phyloP scores from a whole-genome alignment of 2,329 filamentous ascomycete species.

The Phialophora macrospora region DNA sequence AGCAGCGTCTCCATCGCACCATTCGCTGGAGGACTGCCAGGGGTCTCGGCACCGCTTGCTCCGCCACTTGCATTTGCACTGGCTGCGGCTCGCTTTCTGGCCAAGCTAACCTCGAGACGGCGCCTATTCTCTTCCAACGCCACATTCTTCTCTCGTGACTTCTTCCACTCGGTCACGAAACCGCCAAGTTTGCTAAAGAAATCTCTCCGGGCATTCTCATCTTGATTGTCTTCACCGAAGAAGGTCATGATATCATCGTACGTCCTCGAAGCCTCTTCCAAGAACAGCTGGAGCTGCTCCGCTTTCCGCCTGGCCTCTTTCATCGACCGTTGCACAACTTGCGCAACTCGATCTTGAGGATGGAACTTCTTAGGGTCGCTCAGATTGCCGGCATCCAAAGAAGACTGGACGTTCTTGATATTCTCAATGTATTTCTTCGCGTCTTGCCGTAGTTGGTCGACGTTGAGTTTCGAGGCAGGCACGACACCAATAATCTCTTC shows the following conservation, averaged over 20 bases:
- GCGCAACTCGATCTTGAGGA: conserved; percentile 90
- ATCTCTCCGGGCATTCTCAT: conserved; percentile 90
- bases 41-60: conserved; percentile 33
- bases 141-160: conserved; percentile 90
- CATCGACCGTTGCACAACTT: conserved; percentile 90
- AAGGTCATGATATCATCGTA: conserved; percentile 97
- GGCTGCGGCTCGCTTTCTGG: conserved; percentile 73
- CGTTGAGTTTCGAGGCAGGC: conserved; percentile 84
- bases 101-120: conserved; percentile 89
- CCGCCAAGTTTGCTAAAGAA: conserved; percentile 93
- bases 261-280: conserved; percentile 88
- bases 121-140: conserved; percentile 78
- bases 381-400: conserved; percentile 88
- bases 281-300: conserved; percentile 89
- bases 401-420: conserved; percentile 89
- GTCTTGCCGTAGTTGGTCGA: conserved; percentile 86
- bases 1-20: conserved; percentile 96
- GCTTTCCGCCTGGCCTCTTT: conserved; percentile 95
- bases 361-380: conserved; percentile 98
- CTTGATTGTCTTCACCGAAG: conserved; percentile 89
- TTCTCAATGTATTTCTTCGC: conserved; percentile 93
- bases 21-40: conserved; percentile 68
- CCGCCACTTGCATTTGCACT: conserved; percentile 49
- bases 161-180: conserved; percentile 95
- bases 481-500: conserved; percentile 83